Conservation (phyloP, 345 rosid genomes). For the Hypericum perforatum region DNA sequence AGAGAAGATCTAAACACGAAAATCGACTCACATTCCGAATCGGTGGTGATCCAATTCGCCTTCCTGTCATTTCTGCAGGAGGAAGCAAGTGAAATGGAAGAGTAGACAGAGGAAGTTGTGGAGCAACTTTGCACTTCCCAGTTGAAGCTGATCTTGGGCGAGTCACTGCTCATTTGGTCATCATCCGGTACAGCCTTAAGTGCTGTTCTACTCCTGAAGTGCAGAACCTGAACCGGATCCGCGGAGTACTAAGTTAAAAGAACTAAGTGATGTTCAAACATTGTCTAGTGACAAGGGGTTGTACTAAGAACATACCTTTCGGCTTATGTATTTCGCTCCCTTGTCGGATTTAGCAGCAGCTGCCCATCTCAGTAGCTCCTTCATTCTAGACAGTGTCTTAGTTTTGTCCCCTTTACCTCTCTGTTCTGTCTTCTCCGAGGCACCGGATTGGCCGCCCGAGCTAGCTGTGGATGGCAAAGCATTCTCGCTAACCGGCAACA, state of each 20-base stretch:
- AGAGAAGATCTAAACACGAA: background rate
- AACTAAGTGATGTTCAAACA: no score
- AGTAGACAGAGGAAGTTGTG: slow-evolving; percentile 35
- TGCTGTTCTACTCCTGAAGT: slow-evolving; percentile 32
- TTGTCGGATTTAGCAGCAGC: slow-evolving; percentile 62
- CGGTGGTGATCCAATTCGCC: slow-evolving; percentile 91
- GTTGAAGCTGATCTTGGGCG: slow-evolving; percentile 62
- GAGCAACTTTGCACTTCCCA: slow-evolving; percentile 73
- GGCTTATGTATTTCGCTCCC: slow-evolving; percentile 43
- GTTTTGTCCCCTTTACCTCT: slow-evolving; percentile 32
- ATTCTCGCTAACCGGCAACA: slow-evolving; percentile 34
- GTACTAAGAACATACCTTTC: slow-evolving; percentile 36
- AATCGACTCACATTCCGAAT: slow-evolving; percentile 60
- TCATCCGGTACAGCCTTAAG: slow-evolving; percentile 42
- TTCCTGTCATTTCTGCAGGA: slow-evolving; percentile 33
- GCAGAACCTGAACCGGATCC: slow-evolving; percentile 29
- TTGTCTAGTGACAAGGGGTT: no score
- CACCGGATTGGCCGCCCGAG: slow-evolving; percentile 13
- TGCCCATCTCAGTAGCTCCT: slow-evolving; percentile 74
- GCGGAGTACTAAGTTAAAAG: no score
- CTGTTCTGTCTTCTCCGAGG: slow-evolving; percentile 25
- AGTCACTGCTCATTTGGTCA: slow-evolving; percentile 40
- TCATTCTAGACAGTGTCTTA: slow-evolving; percentile 59
- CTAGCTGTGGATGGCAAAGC: slow-evolving; percentile 17
- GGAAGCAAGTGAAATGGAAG: slow-evolving; percentile 44